Evolutionary conservation across 2,329 filamentous ascomycete species (phyloP), one percentile per base, ranked within the genome.

Genomic region (Aspergillus phoenicis): DNA sequence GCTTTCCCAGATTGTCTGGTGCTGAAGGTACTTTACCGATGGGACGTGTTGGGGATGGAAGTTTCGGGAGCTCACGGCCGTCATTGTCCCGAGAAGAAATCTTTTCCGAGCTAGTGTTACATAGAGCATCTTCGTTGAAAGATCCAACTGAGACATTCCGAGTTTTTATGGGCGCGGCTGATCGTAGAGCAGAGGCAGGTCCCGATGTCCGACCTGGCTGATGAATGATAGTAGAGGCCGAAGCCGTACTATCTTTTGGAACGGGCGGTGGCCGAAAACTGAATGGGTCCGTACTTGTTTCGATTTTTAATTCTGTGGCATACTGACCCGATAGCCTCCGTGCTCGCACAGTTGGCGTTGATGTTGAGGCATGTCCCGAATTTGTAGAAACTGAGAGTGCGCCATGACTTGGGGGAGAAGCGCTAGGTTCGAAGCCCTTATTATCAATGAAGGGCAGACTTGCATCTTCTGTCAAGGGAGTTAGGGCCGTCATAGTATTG

Each of bases 231-330:
- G 47, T 30, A 51, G 47, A 49, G 52, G 62, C 66, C 11, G 65
- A 61, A 28, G 66, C 68, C 10, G 66, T 58, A 30, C 73, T 71
- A 60, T 73, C 68, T 61, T 72, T 71, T n/a, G 74, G 72, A 22
- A 71, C 57, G 15, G 72, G 65, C 30, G 70, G 68, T 20, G 70
- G 68, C 39, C 63, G 68, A 54, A 65, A 67, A 6, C 61, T 65
- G 45, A 62, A 59, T 13, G 62, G 63, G 22, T 68, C 69, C 22
- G 75, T 54, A 73, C 78, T 79, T 10, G 93, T 97, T 75, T 97
- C 91, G 59, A 98, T 97, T 78, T 93, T 96, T 54, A 98, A 81
- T 70, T 93, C 90, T 73, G 91, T 93, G 13, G 85, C 80, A 68
- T 91, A 91, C 68, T 91, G 89, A 7, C 90, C 91, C 3, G 93